Conservation (phyloP, 495 filamentous ascomycete species). For the Aspergillus incahuasiensis region DNA sequence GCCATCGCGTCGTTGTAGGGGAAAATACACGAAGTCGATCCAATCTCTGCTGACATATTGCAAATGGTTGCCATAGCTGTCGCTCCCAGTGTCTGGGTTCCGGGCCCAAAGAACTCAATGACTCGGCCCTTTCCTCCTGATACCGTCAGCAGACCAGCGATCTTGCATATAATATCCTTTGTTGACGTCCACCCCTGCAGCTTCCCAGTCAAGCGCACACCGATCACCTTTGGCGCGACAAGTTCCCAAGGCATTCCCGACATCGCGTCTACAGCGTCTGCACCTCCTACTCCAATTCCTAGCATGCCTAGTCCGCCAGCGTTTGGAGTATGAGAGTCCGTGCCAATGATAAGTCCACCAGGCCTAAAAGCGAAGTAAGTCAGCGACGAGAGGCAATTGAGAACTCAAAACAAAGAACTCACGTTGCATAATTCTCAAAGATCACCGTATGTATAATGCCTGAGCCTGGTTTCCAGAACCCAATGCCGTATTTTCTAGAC, state of each 20-base stretch:
- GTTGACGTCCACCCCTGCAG: slow-evolving; percentile 80
- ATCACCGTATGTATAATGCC: slow-evolving; percentile 95
- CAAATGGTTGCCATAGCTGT: slow-evolving; percentile 58
- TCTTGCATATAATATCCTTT: slow-evolving; percentile 90
- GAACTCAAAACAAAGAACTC: not conserved
- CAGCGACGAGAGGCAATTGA: not conserved
- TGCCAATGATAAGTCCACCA: slow-evolving; percentile 84
- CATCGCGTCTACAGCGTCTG: slow-evolving; percentile 93
- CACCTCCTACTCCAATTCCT: slow-evolving; percentile 87
- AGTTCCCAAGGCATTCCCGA: slow-evolving; percentile 87
- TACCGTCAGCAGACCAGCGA: slow-evolving; percentile 83
- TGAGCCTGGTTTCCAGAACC: slow-evolving; percentile 90
- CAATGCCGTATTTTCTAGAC: slow-evolving; percentile 91
- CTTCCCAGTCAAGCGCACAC: slow-evolving; percentile 76
- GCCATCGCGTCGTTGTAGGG: slow-evolving; percentile 87
- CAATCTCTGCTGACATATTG: slow-evolving; percentile 77
- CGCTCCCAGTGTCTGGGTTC: slow-evolving; percentile 54
- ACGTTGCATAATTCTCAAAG: slow-evolving; percentile 85
- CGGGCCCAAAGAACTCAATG: slow-evolving; percentile 80
- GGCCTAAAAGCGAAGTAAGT: slow-evolving; percentile 36
- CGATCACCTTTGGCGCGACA: slow-evolving; percentile 85
- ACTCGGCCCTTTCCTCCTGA: slow-evolving; percentile 88
- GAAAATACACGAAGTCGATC: slow-evolving; percentile 85
- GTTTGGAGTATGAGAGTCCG: slow-evolving; percentile 90
- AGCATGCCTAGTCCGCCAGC: slow-evolving; percentile 85